Evolutionary conservation across 2,329 filamentous ascomycete species (phyloP).

Genomic region (Ambrosiella xylebori): DNA sequence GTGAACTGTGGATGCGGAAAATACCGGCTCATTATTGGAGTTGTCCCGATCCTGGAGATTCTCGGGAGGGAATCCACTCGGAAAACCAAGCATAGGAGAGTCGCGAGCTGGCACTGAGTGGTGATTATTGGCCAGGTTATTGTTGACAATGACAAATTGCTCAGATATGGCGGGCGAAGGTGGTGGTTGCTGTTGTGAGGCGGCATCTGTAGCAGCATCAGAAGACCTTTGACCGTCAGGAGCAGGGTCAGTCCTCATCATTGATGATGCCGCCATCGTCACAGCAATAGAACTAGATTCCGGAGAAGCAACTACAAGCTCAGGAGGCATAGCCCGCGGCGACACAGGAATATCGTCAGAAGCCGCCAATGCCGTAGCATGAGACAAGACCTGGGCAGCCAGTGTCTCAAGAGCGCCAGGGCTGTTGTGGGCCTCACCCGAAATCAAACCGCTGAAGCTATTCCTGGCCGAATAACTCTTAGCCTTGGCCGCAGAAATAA

Average conservation of each 20-base stretch:
- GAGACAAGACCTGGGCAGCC: not conserved
- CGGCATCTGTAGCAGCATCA: not conserved
- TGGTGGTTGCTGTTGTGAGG: not conserved
- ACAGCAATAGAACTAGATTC: not conserved
- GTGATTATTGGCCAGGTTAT: not conserved
- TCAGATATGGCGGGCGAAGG: not conserved
- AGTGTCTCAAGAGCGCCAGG: conserved; percentile 1
- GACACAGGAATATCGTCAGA: not conserved
- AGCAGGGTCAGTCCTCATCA: not conserved
- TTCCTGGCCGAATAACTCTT: not conserved
- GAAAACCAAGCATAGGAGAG: conserved; percentile 25
- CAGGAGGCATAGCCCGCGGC: not conserved
- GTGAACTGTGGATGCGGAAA: conserved; percentile 42
- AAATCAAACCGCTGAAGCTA: not conserved
- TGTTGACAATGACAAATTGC: not conserved
- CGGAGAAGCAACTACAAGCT: not conserved
- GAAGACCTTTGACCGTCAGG: not conserved
- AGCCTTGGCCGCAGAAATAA: conserved; percentile 23
- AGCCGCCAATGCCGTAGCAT: not conserved
- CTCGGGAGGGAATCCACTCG: conserved; percentile 39
- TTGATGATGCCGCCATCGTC: not conserved
- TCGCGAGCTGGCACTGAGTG: conserved; percentile 4
- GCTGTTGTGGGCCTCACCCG: conserved; percentile 19
- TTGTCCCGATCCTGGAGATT: conserved; percentile 12
- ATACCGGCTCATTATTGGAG: conserved; percentile 17